Conservation (phyloP, 2,329 filamentous ascomycete species). For the Talaromyces marneffei region DNA sequence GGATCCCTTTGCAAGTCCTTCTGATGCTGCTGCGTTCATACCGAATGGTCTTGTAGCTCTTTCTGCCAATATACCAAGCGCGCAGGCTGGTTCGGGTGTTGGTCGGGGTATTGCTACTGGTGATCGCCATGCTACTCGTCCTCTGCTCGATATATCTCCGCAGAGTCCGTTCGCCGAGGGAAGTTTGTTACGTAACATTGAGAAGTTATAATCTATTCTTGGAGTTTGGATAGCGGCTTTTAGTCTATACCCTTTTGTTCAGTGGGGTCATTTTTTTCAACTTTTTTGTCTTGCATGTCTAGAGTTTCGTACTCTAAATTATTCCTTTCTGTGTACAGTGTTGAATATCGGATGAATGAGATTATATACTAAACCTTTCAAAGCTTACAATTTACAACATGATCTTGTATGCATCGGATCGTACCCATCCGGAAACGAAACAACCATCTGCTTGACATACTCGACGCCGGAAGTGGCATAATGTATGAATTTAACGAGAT, state of each 20-base stretch:
- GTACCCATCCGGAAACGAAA: background rate
- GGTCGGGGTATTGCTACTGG: slow-evolving; percentile 39
- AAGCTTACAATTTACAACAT: background rate
- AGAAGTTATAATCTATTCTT: slow-evolving; percentile 15
- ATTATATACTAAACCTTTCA: background rate
- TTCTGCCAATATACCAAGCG: slow-evolving; percentile 15
- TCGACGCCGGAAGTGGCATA: too few species aligned
- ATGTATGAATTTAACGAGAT: too few species aligned
- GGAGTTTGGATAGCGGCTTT: background rate
- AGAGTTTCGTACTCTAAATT: background rate
- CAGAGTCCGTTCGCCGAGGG: slow-evolving; percentile 42
- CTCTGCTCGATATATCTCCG: slow-evolving; percentile 39
- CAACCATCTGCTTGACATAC: background rate
- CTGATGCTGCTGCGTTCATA: slow-evolving; percentile 24
- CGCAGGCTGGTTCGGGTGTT: slow-evolving; percentile 16
- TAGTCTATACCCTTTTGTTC: background rate
- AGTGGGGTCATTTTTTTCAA: background rate
- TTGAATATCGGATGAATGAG: background rate
- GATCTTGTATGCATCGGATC: background rate
- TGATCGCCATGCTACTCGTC: slow-evolving; percentile 33
- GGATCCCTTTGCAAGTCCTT: slow-evolving; percentile 15
- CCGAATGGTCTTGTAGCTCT: slow-evolving; percentile 36
- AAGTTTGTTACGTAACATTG: slow-evolving; percentile 38
- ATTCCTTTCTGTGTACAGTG: background rate
- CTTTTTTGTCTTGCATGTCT: background rate